These are phyloP conservation scores for Chalaropsis ovoidea DNA, from an alignment of 2,329 filamentous ascomycete genomes.

Conservation along the genomic window DNA sequence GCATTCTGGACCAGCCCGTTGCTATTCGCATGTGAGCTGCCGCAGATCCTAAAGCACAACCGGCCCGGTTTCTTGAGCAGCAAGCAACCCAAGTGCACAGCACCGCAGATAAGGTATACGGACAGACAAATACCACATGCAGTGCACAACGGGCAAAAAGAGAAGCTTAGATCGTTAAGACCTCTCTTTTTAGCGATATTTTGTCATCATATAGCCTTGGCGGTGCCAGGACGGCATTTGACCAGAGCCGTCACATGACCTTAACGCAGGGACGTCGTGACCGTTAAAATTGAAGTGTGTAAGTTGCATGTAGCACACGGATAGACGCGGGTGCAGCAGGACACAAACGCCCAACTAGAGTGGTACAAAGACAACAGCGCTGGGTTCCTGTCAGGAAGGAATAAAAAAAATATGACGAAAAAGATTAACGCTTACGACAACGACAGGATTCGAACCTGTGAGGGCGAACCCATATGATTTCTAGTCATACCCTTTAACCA, in stretches of 20 bases:
- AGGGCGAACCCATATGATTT: conserved; percentile 23
- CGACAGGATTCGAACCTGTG: conserved; percentile 24
- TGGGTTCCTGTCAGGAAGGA: neutral
- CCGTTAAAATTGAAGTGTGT: neutral
- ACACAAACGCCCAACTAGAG: neutral
- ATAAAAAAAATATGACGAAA: neutral
- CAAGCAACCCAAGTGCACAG: neutral
- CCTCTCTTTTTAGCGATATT: neutral
- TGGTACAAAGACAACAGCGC: neutral
- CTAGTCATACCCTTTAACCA: conserved; percentile 24
- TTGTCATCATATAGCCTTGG: conserved; percentile 1
- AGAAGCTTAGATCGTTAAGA: neutral
- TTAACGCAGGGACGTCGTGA: neutral
- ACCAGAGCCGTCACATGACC: neutral
- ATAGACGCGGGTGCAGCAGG: neutral
- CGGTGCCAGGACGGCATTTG: neutral
- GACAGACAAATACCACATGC: neutral
- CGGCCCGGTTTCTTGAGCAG: neutral
- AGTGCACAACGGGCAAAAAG: neutral
- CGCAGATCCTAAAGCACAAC: neutral
- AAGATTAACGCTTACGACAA: conserved; percentile 9
- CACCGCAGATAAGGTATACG: neutral
- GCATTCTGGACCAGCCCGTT: conserved; percentile 2
- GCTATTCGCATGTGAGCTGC: neutral
- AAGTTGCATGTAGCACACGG: neutral